Conservation (phyloP, 176 grass and related monocot genomes). For the Phyllostachys edulis region DNA sequence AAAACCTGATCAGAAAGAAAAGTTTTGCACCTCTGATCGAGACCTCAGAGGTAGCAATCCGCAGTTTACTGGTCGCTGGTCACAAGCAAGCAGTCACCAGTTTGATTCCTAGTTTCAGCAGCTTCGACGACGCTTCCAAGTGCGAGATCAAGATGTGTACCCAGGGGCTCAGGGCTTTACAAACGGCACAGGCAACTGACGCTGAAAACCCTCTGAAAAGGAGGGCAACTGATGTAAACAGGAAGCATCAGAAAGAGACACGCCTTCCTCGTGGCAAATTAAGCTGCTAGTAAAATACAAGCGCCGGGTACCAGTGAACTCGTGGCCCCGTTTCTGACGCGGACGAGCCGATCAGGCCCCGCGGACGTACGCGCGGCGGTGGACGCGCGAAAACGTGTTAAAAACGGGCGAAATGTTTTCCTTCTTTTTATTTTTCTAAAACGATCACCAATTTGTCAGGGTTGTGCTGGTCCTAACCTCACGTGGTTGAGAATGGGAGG, state of each 20-base stretch:
- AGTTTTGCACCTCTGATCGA: neutral
- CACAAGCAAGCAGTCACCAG: neutral
- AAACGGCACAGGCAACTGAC: neutral
- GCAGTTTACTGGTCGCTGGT: neutral
- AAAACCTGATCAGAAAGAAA: neutral
- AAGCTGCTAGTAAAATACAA: neutral
- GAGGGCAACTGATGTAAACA: too few species aligned
- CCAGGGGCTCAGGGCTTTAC: neutral
- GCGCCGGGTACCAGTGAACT: too few species aligned
- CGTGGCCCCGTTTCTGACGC: neutral
- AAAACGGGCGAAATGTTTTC: neutral
- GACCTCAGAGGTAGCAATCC: neutral
- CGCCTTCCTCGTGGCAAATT: neutral
- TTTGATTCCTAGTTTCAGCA: too few species aligned
- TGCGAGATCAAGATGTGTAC: neutral
- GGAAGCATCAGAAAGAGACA: too few species aligned
- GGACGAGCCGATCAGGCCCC: neutral
- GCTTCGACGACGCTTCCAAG: too few species aligned
- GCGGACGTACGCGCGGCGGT: neutral
- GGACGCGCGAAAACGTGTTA: neutral
- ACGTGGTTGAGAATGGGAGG: too few species aligned
- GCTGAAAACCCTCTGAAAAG: neutral
- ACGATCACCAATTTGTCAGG: neutral
- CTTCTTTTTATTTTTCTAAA: neutral
- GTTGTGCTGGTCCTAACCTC: too few species aligned